Percentiles rank a stretch among this genome's conserved stretches.
Conservation (phyloP, 208 protist genomes). For the Tritrichomonas foetus region DNA sequence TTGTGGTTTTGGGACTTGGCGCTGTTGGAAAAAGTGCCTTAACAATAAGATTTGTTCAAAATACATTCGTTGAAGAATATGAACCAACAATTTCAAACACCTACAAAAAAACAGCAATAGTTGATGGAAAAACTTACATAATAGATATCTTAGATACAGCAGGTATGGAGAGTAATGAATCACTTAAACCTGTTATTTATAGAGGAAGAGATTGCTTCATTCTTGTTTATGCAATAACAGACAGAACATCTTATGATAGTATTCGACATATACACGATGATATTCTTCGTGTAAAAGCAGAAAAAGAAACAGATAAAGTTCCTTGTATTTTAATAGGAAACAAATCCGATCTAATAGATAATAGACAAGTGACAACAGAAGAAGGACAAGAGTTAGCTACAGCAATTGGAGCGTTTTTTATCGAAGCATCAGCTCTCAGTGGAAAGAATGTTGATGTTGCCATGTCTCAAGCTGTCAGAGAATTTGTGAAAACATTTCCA, state of each 20-base stretch:
- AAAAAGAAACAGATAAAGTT: background rate
- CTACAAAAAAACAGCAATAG: background rate
- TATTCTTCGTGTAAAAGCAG: background rate
- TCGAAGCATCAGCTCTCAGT: background rate
- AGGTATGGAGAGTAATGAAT: background rate
- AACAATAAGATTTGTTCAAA: background rate
- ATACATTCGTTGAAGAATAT: background rate
- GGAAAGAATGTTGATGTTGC: background rate
- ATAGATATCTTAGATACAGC: conserved; percentile 23
- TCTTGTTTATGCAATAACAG: background rate
- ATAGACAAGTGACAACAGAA: background rate
- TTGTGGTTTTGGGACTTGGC: background rate
- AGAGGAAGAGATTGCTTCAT: background rate
- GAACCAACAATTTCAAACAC: background rate
- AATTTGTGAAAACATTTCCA: background rate
- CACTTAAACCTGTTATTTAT: background rate
- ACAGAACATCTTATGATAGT: background rate
- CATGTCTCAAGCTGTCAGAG: background rate
- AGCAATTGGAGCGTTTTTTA: background rate
- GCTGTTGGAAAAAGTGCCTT: background rate
- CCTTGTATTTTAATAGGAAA: background rate
- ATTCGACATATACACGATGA: background rate
- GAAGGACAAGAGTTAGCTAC: background rate
- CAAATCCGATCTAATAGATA: background rate
- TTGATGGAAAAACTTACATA: background rate